These are phyloP conservation scores for Populus davidiana DNA, from an alignment of 345 rosid genomes.

Conservation along the genomic window DNA sequence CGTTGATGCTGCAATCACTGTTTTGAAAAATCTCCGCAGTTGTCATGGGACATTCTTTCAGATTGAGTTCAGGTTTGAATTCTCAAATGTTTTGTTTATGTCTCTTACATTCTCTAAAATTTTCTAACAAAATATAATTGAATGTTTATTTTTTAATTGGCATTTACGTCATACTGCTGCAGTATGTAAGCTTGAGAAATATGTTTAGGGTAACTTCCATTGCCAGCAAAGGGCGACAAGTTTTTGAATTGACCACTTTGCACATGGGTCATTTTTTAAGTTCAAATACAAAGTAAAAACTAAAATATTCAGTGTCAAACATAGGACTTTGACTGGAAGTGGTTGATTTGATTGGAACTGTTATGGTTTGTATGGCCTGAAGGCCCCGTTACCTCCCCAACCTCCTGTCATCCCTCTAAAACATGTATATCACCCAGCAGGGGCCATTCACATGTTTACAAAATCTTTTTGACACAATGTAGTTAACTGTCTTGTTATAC, in stretches of 20 bases:
- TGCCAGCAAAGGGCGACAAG: background rate
- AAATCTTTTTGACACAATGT: no score
- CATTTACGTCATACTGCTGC: background rate
- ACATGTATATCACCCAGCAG: no score
- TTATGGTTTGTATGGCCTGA: no score
- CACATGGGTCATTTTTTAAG: background rate
- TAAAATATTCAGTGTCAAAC: background rate
- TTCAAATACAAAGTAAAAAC: background rate
- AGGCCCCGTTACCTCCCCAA: no score
- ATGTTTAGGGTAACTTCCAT: background rate
- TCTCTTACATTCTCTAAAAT: background rate
- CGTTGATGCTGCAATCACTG: slow-evolving; percentile 33
- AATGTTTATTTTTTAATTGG: background rate
- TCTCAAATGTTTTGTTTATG: background rate
- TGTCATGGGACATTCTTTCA: slow-evolving; percentile 48
- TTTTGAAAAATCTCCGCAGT: slow-evolving; percentile 39
- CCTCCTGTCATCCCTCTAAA: no score
- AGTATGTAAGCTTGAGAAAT: background rate
- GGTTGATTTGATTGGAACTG: no score
- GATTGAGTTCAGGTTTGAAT: slow-evolving; percentile 46
- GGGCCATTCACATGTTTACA: no score
- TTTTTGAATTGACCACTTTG: background rate
- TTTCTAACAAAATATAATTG: background rate
- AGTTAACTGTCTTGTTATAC: no score
- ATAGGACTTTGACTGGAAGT: no score